phyloP scores from a whole-genome alignment of 176 grass and related monocot species.

The Phyllostachys edulis region DNA sequence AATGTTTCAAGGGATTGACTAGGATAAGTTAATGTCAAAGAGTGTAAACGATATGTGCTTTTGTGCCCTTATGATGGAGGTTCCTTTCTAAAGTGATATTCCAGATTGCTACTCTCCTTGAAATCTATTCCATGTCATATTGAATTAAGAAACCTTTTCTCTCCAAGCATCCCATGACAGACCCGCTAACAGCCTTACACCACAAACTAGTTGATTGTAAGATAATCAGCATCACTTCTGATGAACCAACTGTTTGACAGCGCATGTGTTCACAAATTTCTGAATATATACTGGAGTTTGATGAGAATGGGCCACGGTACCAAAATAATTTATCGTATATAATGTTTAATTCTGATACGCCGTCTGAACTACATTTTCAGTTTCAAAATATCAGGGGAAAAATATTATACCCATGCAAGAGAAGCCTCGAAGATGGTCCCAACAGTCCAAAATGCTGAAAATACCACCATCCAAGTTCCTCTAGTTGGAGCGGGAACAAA shows the following conservation, averaged over 20 bases:
- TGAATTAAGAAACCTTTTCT: neutral
- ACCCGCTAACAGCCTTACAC: neutral
- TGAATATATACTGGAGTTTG: neutral
- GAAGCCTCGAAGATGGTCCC: constrained; percentile 96
- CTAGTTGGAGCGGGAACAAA: constrained; percentile 88
- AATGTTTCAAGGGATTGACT: neutral
- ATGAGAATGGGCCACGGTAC: neutral
- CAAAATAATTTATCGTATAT: neutral
- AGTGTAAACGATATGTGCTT: too few species aligned
- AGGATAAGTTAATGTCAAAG: neutral
- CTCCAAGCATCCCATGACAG: neutral
- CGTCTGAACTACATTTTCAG: neutral
- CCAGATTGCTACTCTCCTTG: neutral
- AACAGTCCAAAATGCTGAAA: constrained; percentile 94
- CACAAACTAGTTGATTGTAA: neutral
- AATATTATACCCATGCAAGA: constrained; percentile 79
- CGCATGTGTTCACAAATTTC: neutral
- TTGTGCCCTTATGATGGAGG: neutral
- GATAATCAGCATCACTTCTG: neutral
- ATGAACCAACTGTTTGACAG: neutral
- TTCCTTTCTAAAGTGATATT: constrained; percentile 18
- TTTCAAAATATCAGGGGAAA: constrained; percentile 5
- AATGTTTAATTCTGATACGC: neutral
- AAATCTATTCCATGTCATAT: neutral
- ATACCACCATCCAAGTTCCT: constrained; percentile 94